phyloP scores from a whole-genome alignment of 805 yeast species.

The Kodamaea kaohsiungensis region DNA sequence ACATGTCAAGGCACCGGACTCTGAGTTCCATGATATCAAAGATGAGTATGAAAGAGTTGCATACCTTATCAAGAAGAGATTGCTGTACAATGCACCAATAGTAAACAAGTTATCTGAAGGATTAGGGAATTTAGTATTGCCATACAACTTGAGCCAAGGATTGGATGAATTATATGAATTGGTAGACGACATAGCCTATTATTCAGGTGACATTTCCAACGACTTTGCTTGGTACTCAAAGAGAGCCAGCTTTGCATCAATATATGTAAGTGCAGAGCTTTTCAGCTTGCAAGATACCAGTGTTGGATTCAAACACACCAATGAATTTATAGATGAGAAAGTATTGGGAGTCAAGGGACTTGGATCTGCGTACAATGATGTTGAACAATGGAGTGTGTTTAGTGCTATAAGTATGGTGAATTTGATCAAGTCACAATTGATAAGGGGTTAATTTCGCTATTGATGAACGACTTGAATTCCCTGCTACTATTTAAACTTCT shows the following conservation, averaged over 20 bases:
- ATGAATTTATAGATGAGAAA: conserved; percentile 61
- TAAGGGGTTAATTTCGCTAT: conserved; percentile 48
- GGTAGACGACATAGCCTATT: conserved; percentile 80
- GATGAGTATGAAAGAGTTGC: conserved; percentile 46
- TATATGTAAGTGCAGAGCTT: conserved; percentile 74
- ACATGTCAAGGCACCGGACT: conserved; percentile 27
- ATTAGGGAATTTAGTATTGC: conserved; percentile 62
- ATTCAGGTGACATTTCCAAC: conserved; percentile 74
- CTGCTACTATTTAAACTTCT: neutral
- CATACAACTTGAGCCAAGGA: conserved; percentile 58
- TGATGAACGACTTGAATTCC: neutral
- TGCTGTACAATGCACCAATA: conserved; percentile 52
- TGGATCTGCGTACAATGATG: conserved; percentile 61
- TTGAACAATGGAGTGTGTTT: conserved; percentile 78
- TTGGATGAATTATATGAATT: conserved; percentile 70
- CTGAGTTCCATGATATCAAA: conserved; percentile 24
- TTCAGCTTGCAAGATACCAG: conserved; percentile 79
- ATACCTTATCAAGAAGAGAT: conserved; percentile 48
- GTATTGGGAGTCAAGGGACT: conserved; percentile 52
- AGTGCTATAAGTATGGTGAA: conserved; percentile 65
- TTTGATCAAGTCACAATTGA: conserved; percentile 67
- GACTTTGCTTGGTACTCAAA: conserved; percentile 95
- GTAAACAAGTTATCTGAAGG: conserved; percentile 47
- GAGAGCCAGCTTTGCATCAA: conserved; percentile 65
- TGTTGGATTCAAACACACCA: conserved; percentile 53